Evolutionary conservation across 1,284 basidiomycete species (phyloP), one percentile per base, ranked within the genome.

Genomic region (Microbotryum violaceum): DNA sequence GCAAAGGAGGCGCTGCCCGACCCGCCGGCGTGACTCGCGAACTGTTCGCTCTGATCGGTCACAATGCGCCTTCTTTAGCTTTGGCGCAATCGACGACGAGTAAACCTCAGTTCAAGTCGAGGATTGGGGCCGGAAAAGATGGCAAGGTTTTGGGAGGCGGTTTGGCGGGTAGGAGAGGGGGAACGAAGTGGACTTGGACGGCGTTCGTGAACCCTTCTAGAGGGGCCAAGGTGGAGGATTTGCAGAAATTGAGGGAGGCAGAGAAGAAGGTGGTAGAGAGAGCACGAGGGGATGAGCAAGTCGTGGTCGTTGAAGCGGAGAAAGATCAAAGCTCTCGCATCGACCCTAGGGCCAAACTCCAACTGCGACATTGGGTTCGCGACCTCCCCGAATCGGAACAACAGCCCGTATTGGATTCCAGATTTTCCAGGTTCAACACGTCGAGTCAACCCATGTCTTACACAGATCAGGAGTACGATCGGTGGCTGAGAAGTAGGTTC

Each of bases 1-100:
- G 55, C 29, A 33, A 42, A n/a, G 51, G 10, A n/a, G 51, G 10
- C 12, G 37, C 27, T 10, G 62, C 66, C 47, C 66, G 69, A 75
- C 88, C 87, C 1, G 89, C 91, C 42, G 94, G 93, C 27, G 94
- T 97, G 68, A 87, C 91, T 0, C 81, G 92, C 67, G 93, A 97
- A 76, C 81, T 98, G 3, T 97, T 89, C 75, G 86, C 89, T 1
- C 83, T 98, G 63, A 94, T 98, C 67, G 96, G 94, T 21, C 85
- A 91, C 69, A 89, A 90, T 60, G 59, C 65, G 31, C 70, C 70
- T 59, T 59, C 75, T 29, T 68, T 84, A 0, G 82, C 85, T 21
- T 49, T 68, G 60, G 71, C 54, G 46, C 63, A 57, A 51, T 67
- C 64, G 51, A 63, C 70, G 63, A 42, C 37, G 10, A 82, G 85